Evolutionary conservation across 306 rosid genomes (phyloP).

Genomic region (Phaseolus lunatus): DNA sequence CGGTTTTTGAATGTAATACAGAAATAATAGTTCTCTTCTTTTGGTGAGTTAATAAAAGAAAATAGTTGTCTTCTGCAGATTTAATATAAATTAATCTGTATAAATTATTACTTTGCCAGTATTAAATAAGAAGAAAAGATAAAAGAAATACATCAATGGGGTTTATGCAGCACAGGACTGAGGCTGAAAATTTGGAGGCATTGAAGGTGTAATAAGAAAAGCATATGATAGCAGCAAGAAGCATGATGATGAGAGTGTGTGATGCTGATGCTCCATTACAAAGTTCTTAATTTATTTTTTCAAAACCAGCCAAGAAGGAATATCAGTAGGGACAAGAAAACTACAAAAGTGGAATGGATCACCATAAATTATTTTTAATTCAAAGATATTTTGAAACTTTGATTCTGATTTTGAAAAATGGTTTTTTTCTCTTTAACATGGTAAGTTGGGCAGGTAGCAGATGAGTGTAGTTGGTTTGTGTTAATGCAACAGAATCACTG

Average conservation of each 20-base stretch:
- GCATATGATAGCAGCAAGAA: not conserved
- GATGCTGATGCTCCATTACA: not conserved
- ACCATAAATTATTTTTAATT: not conserved
- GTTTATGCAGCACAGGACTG: not conserved
- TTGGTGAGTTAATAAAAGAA: too few species aligned
- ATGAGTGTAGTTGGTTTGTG: slow-evolving; percentile 45
- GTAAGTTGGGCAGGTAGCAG: slow-evolving; percentile 42
- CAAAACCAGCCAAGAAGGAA: not conserved
- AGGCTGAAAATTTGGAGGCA: not conserved
- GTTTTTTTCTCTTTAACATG: not conserved
- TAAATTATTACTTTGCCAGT: not conserved
- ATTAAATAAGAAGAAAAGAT: not conserved
- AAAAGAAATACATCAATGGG: not conserved
- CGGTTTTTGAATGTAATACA: not conserved
- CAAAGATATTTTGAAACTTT: not conserved
- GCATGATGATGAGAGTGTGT: not conserved
- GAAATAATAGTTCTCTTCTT: too few species aligned
- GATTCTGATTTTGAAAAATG: not conserved
- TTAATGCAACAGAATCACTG: slow-evolving; percentile 46
- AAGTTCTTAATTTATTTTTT: not conserved
- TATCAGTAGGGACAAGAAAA: slow-evolving; percentile 15
- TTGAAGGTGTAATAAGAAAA: not conserved
- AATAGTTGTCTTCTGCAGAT: too few species aligned
- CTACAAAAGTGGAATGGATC: slow-evolving; percentile 41
- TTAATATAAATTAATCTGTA: too few species aligned